Conservation (phyloP, 352 stramenopile species). For the Phytophthora kernoviae region DNA sequence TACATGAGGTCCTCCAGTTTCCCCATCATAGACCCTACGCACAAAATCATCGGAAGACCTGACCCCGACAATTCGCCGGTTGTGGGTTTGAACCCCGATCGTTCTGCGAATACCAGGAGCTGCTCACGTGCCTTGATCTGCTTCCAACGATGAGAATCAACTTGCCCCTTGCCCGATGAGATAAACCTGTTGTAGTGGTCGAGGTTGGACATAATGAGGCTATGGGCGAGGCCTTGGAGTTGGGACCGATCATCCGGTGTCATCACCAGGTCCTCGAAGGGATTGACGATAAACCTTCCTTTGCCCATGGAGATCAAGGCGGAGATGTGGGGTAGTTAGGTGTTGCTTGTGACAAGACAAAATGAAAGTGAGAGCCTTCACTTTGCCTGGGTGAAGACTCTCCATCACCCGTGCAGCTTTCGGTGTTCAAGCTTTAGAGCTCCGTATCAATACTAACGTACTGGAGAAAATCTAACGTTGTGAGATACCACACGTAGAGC, state of each 20-base stretch:
- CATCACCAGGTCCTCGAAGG: slow-evolving; percentile 26
- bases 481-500: no score
- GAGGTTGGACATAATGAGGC: slow-evolving; percentile 1
- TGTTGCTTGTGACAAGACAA: neutral
- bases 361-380: neutral
- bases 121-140: slow-evolving; percentile 27
- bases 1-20: slow-evolving; percentile 21
- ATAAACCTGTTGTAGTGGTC: slow-evolving; percentile 9
- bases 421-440: no score
- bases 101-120: slow-evolving; percentile 31
- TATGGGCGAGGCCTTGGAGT: slow-evolving; percentile 14
- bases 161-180: slow-evolving; percentile 3
- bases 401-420: no score
- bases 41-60: slow-evolving; percentile 12
- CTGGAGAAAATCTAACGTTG: no score
- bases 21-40: slow-evolving; percentile 5
- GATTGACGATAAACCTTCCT: slow-evolving; percentile 12
- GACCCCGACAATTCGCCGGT: neutral
- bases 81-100: neutral
- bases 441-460: no score
- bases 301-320: slow-evolving; percentile 5
- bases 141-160: slow-evolving; percentile 33
- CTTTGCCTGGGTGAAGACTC: no score
- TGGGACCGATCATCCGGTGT: slow-evolving; percentile 5
- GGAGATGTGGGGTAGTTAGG: neutral